Evolutionary conservation across 345 rosid genomes (phyloP), one percentile per base, ranked within the genome.

Genomic region (Arabidopsis arenosa): DNA sequence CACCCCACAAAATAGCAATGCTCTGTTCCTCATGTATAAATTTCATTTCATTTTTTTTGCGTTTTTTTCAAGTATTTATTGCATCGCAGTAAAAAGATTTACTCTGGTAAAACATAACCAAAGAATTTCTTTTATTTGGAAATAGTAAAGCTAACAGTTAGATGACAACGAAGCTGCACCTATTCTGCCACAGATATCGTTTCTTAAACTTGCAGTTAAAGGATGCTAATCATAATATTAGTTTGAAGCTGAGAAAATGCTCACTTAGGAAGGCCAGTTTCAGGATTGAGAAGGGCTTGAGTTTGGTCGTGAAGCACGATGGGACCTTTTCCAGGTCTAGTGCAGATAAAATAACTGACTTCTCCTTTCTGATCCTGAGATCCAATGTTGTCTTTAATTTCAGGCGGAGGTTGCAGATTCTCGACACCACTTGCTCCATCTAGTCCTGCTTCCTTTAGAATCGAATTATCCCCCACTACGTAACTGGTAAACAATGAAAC

Each of bases 281-380:
- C 68, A 0, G 88, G 86, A 81, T 84, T 69, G 14, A 89, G 88
- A 79, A 92, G 99, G 63, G 97, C 88, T 65, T 81, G 85, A 14
- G 81, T 85, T 73, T 86, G 88, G 43, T 90, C 83, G 0, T 81
- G 63, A 66, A 95, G 86, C 79, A 92, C 56, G 40, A 83, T 81
- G 0, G 98, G 97, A 63, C 99, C 97, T 78, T 85, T 82, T 35
- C 99, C 99, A 36, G 96, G 92, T 83, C 85, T 81, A 11, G 98
- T 95, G 79, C 98, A 90, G 71, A 95, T 95, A 83, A 95, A 90
- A 79, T 95, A 90, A 80, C 85, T 86, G 63, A 92, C 93, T 69
- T 86, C 94, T 28, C 96, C 98, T 73, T 73, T 77, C 63, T 75
- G 83, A 85, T 89, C 92, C 79, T 75, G 86, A 62, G 84, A 78